Base-by-base conservation (phyloP, 768 basidiomycete species). In the Mycena albidolilacea region DNA sequence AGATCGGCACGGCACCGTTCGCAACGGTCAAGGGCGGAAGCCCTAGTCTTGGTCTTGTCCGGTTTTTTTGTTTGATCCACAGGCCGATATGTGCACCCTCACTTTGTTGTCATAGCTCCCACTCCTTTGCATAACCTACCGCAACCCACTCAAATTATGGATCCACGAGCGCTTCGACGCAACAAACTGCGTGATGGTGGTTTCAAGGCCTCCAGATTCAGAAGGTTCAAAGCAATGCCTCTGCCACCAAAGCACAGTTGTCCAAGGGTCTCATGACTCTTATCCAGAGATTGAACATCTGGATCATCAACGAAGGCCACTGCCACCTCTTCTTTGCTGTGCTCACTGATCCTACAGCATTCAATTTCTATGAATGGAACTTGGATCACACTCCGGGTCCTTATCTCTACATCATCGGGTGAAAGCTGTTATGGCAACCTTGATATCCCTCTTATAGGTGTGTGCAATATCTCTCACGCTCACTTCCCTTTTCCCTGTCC, bases 251-350 rank as follows among this genome's bases (percentile, higher is more conserved):
- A 71, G 77, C 80, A 57, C 7, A 15, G 41, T 3, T 35, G 41
- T 84, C 88, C 39, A 81, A 77, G 65, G 84, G 85, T 3, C 79
- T 84, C 30, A 30, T 30, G 30, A 30, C 30, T 30, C 30, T 30
- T 57, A 77, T 78, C 55, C 87, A 90, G 77, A 88, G 81, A 75
- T 87, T 89, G 77, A 86, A 87, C 75, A 77, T 91, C n/a, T 97
- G 96, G 96, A 93, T 96, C 93, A 95, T 97, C 81, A 97, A 97
- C 80, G 96, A 97, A 79, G 97, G 97, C 78, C 91, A 93, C 15
- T 88, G 88, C 55, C 87, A 89, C 66, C 76, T 97, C 48, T 95
- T 97, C 86, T 95, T 97, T 83, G 88, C 83, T 67, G 81, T 91
- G 73, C 98, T 93, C 90, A 30, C 30, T 30, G 30, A 30, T 30